phyloP scores from a whole-genome alignment of 176 grass and related monocot genomes.

The Tillandsia leiboldiana region DNA sequence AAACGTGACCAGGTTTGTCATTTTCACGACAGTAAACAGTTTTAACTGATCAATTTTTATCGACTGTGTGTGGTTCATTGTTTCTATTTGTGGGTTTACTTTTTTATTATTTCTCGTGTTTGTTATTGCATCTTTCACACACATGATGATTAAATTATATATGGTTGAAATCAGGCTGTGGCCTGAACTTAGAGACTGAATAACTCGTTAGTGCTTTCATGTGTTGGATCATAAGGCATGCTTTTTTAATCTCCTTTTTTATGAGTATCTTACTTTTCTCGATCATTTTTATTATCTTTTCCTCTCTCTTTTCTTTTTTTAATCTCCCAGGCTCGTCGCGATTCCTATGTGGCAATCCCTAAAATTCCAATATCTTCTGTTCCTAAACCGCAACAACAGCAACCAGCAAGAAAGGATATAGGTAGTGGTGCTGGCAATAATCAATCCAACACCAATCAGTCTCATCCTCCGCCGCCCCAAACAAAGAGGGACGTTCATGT shows the following conservation, averaged over 20 bases:
- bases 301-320: conserved; percentile 7
- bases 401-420: conserved; percentile 12
- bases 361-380: conserved; percentile 26
- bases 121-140: too few relatives aligned
- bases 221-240: too few relatives aligned
- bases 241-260: too few relatives aligned
- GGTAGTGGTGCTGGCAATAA: conserved; percentile 24
- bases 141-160: too few relatives aligned
- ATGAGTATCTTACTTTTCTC: too few relatives aligned
- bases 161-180: too few relatives aligned
- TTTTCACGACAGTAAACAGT: background rate
- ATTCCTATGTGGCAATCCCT: conserved; percentile 34
- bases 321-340: conserved; percentile 33
- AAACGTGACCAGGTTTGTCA: conserved; percentile 70
- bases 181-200: background rate
- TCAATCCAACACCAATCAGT: conserved; percentile 28
- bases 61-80: background rate
- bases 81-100: background rate
- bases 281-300: background rate
- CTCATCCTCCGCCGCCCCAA: background rate
- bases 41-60: background rate
- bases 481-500: conserved; percentile 5
- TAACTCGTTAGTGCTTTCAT: conserved; percentile 3
- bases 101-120: background rate
- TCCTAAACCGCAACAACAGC: conserved; percentile 43